phyloP scores from a whole-genome alignment of 352 stramenopile genomes.

The Phytophthora pistaciae region DNA sequence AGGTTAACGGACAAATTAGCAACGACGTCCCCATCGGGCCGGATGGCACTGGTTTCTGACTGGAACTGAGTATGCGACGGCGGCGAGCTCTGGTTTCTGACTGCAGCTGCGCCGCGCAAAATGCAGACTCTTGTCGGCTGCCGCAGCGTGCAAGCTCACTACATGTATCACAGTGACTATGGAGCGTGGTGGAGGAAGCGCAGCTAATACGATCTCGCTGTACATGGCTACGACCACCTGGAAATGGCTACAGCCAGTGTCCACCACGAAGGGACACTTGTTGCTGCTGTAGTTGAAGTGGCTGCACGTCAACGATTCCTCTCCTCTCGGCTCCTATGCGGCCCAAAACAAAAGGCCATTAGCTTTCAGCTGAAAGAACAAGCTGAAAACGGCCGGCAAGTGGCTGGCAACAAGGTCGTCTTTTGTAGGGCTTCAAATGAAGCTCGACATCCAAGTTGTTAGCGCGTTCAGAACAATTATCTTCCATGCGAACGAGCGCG shows the following conservation, averaged over 20 bases:
- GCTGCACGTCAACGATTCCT: neutral
- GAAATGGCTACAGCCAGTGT: neutral
- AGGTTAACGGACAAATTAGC: slow-evolving; percentile 24
- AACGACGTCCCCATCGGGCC: neutral
- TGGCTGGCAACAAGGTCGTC: too few relatives aligned
- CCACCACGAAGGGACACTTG: slow-evolving; percentile 8
- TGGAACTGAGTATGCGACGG: neutral
- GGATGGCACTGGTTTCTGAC: neutral
- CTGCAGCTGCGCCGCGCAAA: neutral
- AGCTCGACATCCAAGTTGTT: too few relatives aligned
- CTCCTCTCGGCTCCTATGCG: too few relatives aligned
- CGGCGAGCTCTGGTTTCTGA: neutral
- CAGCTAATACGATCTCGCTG: too few relatives aligned
- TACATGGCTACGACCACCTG: slow-evolving; percentile 5
- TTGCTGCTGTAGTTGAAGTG: neutral
- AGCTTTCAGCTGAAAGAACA: too few relatives aligned
- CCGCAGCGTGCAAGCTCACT: neutral
- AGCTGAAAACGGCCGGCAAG: too few relatives aligned
- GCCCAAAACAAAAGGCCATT: too few relatives aligned
- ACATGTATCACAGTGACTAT: neutral
- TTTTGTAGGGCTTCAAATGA: too few relatives aligned
- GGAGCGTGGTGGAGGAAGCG: too few relatives aligned
- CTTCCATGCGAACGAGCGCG: too few relatives aligned
- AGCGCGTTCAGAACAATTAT: too few relatives aligned
- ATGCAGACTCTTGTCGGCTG: neutral